Evolutionary conservation across 73 alveolate species (phyloP).

Genomic region (Paramecium pentaurelia): DNA sequence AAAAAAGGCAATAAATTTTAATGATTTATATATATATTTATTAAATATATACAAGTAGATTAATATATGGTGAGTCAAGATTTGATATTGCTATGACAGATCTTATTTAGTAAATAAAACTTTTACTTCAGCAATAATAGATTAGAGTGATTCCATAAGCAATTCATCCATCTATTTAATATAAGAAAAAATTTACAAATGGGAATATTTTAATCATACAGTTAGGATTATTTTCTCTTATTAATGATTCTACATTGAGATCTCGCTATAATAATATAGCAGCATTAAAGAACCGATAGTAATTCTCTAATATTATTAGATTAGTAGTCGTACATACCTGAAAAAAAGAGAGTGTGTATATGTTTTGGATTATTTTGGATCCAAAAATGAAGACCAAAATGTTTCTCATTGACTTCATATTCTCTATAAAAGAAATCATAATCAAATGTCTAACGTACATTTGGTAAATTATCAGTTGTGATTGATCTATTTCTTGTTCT

Average conservation of each 20-base stretch:
- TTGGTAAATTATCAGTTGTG: neutral
- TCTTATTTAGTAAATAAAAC: neutral
- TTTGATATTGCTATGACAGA: neutral
- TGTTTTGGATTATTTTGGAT: neutral
- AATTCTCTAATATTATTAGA: neutral
- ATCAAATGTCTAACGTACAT: neutral
- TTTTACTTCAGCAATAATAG: conserved; percentile 2
- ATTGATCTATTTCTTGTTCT: neutral
- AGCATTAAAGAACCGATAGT: neutral
- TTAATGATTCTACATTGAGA: neutral
- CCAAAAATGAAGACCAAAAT: conserved; percentile 20
- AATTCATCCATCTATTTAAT: conserved; percentile 2
- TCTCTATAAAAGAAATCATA: conserved; percentile 37
- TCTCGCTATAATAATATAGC: conserved; percentile 23
- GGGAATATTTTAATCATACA: neutral
- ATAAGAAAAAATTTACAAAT: neutral
- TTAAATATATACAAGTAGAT: neutral
- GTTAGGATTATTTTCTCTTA: neutral
- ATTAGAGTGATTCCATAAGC: neutral
- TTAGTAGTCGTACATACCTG: neutral
- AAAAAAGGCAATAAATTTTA: neutral
- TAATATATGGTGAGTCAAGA: neutral
- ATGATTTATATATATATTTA: neutral
- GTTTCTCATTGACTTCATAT: neutral
- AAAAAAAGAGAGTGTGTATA: neutral